Percentiles rank a stretch among this genome's conserved stretches.
phyloP scores from a whole-genome alignment of 2,329 filamentous ascomycete genomes.

The Macroventuria anomochaeta region DNA sequence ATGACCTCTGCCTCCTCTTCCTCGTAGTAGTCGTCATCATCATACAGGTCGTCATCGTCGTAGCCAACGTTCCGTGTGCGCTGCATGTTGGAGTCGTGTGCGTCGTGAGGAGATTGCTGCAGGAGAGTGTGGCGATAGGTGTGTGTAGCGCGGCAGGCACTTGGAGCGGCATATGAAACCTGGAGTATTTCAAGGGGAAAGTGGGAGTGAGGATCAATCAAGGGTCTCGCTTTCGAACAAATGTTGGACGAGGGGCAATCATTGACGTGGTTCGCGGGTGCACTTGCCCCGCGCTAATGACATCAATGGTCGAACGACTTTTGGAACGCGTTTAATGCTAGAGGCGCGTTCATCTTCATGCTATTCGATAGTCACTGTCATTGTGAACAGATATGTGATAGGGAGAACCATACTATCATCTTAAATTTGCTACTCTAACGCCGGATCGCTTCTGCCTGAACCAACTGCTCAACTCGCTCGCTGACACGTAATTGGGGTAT shows the following conservation, averaged over 20 bases:
- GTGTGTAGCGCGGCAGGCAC: background rate
- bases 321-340: background rate
- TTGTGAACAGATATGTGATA: background rate
- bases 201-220: background rate
- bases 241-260: constrained; percentile 21
- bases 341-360: background rate
- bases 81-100: constrained; percentile 36
- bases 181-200: background rate
- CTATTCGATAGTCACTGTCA: background rate
- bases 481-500: constrained; percentile 39
- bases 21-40: constrained; percentile 56
- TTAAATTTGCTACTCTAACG: constrained; percentile 8
- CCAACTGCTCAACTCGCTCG: constrained; percentile 20
- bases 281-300: constrained; percentile 23
- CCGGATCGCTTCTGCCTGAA: background rate
- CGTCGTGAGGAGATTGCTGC: background rate
- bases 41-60: constrained; percentile 60
- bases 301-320: constrained; percentile 4
- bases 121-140: background rate
- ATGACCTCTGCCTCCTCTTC: constrained; percentile 28
- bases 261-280: constrained; percentile 23
- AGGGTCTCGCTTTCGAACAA: background rate
- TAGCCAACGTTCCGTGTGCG: constrained; percentile 57
- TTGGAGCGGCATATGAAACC: background rate
- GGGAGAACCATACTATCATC: background rate